Conservation (phyloP, 345 rosid genomes). For the Lepidium sativum region DNA sequence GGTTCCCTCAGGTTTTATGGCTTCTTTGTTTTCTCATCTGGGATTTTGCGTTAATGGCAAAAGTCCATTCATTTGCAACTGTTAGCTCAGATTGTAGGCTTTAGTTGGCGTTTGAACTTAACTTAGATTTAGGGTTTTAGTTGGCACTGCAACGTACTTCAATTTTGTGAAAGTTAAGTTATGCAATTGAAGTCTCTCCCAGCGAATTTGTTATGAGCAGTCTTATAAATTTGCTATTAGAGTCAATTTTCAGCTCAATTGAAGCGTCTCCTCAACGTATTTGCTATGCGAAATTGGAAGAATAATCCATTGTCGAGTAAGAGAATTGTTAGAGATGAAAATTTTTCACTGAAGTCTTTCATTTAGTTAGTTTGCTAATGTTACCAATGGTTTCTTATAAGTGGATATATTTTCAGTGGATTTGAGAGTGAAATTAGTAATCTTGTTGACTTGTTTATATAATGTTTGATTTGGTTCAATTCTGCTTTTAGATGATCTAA, state of each 20-base stretch:
- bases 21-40: neutral
- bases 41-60: neutral
- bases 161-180: neutral
- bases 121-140: neutral
- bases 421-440: neutral
- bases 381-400: neutral
- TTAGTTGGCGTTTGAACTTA: neutral
- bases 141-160: no score
- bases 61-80: neutral
- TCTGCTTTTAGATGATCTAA: neutral
- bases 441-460: neutral
- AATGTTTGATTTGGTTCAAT: neutral
- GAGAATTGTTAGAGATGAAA: neutral
- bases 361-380: neutral
- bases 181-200: neutral
- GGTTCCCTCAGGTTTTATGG: constrained; percentile 74
- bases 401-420: neutral
- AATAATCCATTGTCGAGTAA: neutral
- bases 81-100: neutral
- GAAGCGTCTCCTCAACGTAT: neutral
- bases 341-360: neutral
- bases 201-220: neutral
- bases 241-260: neutral
- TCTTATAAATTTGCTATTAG: neutral
- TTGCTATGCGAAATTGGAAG: neutral